Evolutionary conservation across 2,329 filamentous ascomycete species (phyloP), one percentile per base, ranked within the genome.

Genomic region (Neurospora crassa): DNA sequence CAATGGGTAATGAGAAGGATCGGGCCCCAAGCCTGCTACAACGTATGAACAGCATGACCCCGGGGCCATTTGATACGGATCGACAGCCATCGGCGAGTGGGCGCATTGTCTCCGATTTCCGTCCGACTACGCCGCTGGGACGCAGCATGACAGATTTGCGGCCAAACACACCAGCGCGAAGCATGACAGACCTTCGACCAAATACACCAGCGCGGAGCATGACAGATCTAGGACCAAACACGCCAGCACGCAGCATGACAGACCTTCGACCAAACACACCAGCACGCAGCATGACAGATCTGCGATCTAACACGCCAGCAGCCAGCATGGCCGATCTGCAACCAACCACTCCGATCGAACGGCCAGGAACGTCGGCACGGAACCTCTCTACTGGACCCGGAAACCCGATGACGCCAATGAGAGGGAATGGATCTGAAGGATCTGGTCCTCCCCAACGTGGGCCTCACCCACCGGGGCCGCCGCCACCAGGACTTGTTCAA

Each of bases 41-140:
- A 73, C 86, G 88, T 69, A 88, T 92, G 84, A 87, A 92, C 74
- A 85, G 82, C 10, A 90, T 92, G 76, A 84, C 88, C 1, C 88
- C 90, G 1, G 90, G 89, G 0, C 90, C 90, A 0, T 92, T 92
- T 75, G 88, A 89, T 74, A 79, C 84, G 41, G 80, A 77, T 73
- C 80, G 81, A 74, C 81, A 80, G 74, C 76, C 76, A 14, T 76
- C 76, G 1, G 45, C 71, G 3, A 20, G 72, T 20, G 69, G 72
- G 40, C 68, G 73, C n/a, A 74, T 67, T 53, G 68, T 68, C 41
- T 69, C 75, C 37, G 75, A 63, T 71, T 69, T 37, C 71, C 72
- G 14, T 63, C 53, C 53, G 24, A 63, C 53, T 37, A 63, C 53
- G 16, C 53, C 53, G 29, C 14, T 63, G 16, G 53, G 53, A 18